phyloP scores from a whole-genome alignment of 139 green algal species.

The Chlamydomonas schloesseri region DNA sequence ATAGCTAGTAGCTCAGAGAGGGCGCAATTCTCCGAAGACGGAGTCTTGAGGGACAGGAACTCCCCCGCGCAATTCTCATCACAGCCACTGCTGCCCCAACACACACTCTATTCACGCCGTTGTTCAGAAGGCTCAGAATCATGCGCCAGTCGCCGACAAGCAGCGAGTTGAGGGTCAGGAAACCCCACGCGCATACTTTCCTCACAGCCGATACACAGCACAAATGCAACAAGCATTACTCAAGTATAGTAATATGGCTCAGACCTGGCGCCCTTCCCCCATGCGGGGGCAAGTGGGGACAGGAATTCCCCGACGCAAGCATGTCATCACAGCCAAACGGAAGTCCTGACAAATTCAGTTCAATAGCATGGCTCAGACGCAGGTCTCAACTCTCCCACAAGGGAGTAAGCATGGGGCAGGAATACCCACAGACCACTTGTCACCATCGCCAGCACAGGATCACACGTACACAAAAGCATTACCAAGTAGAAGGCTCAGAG shows the following conservation, averaged over 20 bases:
- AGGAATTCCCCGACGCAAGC: background rate
- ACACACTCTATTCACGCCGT: background rate
- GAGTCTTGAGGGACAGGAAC: background rate
- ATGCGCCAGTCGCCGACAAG: background rate
- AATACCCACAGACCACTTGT: background rate
- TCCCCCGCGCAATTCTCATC: background rate
- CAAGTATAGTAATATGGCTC: background rate
- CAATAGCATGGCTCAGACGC: no score
- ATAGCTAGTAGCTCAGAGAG: background rate
- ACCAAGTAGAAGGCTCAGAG: constrained; percentile 1
- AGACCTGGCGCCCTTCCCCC: background rate
- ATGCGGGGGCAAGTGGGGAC: background rate
- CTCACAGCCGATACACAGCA: background rate
- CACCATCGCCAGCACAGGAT: background rate
- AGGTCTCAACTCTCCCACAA: background rate
- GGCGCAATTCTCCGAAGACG: background rate
- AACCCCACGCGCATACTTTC: background rate
- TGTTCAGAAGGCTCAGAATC: background rate
- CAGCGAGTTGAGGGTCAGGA: background rate
- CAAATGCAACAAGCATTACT: background rate
- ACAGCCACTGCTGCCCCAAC: background rate
- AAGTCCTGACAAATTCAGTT: no score
- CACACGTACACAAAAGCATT: background rate
- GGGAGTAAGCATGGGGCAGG: background rate
- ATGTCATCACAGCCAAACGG: background rate